Conservation (phyloP, 2,329 filamentous ascomycete species). For the Laburnicola sp. region DNA sequence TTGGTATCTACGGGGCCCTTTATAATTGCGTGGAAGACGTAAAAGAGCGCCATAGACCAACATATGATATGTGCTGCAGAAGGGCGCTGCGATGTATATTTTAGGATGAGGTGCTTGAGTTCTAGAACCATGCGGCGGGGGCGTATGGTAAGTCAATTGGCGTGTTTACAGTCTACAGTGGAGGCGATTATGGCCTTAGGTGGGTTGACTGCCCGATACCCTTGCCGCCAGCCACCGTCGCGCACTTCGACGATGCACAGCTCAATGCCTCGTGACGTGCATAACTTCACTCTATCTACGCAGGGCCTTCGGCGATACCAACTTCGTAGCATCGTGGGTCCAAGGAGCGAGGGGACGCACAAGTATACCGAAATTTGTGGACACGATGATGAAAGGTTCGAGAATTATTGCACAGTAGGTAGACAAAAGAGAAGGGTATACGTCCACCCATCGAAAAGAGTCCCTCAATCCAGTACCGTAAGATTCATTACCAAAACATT, state of each 20-base stretch:
- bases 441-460: neutral
- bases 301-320: no score
- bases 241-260: conserved; percentile 5
- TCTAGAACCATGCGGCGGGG: neutral
- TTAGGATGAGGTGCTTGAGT: conserved; percentile 3
- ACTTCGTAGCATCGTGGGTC: no score
- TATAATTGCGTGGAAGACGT: conserved; percentile 2
- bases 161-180: neutral
- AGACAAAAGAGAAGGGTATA: neutral
- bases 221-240: neutral
- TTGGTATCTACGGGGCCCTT: neutral
- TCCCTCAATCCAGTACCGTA: neutral
- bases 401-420: neutral
- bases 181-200: conserved; percentile 5
- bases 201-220: neutral
- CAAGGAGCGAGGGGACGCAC: neutral
- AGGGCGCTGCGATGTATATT: conserved; percentile 7
- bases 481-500: neutral
- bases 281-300: no score
- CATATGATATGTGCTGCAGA: neutral
- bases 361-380: neutral
- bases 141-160: neutral
- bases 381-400: neutral
- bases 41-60: conserved; percentile 3
- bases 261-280: neutral